Evolutionary conservation across 805 yeast genomes (phyloP), one percentile per base, ranked within the genome.

Genomic region (Suhomyces tanzawaensis): DNA sequence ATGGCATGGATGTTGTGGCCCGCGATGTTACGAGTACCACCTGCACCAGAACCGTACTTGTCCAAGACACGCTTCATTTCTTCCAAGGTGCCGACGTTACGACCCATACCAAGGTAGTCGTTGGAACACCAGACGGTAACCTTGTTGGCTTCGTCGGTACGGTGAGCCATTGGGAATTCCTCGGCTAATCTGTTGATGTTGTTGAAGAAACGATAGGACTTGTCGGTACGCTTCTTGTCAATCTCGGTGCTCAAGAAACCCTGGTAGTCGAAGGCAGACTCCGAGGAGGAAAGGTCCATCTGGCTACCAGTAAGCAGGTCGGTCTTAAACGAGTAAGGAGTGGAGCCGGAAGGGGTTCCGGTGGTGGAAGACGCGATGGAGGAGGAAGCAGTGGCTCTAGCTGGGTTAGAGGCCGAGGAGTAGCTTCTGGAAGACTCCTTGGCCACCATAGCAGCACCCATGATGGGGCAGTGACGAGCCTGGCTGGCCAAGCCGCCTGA

Each of bases 101-200:
- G 81, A 36, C 96, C 91, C 93, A 93, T 86, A 9, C 98, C 97
- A 44, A 93, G 73, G 62, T 93, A 93, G 64, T 93, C 99, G 62
- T 93, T 93, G 29, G 99, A 90, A 58, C 99, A 93, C 99, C 99
- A 93, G 41, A 93, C 99, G 36, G 95, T 89, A 42, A 93, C 99
- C 58, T 85, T 85, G 54, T 88, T 95, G 12, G 70, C 70, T 55
- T 82, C 87, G 25, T 57, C 44, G 41, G 81, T 74, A 48, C 93
- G 78, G 58, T 93, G 99, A 25, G 99, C 99, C 54, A 71, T 71
- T 30, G 99, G 99, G 58, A 88, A 93, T 59, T 91, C 96, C 44
- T 80, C 73, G 33, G 98, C 98, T 52, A 93, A 74, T 51, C 99
- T 82, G 72, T 93, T 93, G 71, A 93, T 89, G 73, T 93, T 93